Conservation (phyloP, 1,284 basidiomycete species). For the Cryptococcus sp. region DNA sequence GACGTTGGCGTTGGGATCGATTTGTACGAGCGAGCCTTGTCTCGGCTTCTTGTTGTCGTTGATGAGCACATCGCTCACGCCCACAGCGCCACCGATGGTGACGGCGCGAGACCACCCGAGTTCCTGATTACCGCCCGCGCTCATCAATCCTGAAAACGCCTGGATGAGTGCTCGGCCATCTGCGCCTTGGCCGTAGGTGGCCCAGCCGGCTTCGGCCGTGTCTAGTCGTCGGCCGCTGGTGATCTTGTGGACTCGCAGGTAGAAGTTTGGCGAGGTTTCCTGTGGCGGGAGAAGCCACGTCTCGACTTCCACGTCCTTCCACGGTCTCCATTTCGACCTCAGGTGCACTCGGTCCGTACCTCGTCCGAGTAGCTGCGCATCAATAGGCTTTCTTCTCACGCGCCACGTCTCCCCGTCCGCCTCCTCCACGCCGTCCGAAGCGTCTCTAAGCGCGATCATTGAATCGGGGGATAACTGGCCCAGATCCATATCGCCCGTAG, state of each 20-base stretch:
- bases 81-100: slow-evolving; percentile 65
- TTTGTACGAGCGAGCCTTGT: slow-evolving; percentile 61
- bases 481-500: slow-evolving; percentile 66
- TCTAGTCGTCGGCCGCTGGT: slow-evolving; percentile 58
- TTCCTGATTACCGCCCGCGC: slow-evolving; percentile 41
- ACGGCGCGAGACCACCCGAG: slow-evolving; percentile 58
- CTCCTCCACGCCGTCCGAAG: slow-evolving; percentile 52
- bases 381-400: slow-evolving; percentile 63
- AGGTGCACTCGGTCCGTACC: slow-evolving; percentile 58
- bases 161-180: slow-evolving; percentile 63
- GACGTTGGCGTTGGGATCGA: slow-evolving; percentile 72
- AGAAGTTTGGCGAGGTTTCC: slow-evolving; percentile 62
- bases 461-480: slow-evolving; percentile 71
- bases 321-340: slow-evolving; percentile 70
- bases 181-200: slow-evolving; percentile 67
- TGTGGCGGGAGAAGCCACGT: slow-evolving; percentile 72
- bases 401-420: slow-evolving; percentile 68
- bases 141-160: slow-evolving; percentile 44
- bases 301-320: slow-evolving; percentile 70
- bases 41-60: slow-evolving; percentile 12
- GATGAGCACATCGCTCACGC: slow-evolving; percentile 60
- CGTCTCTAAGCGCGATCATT: slow-evolving; percentile 66
- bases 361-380: slow-evolving; percentile 62
- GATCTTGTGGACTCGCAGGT: slow-evolving; percentile 68
- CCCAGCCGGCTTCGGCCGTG: slow-evolving; percentile 70